Evolutionary conservation across 2,329 filamentous ascomycete species (phyloP).

Genomic region (Fusarium beomiforme): DNA sequence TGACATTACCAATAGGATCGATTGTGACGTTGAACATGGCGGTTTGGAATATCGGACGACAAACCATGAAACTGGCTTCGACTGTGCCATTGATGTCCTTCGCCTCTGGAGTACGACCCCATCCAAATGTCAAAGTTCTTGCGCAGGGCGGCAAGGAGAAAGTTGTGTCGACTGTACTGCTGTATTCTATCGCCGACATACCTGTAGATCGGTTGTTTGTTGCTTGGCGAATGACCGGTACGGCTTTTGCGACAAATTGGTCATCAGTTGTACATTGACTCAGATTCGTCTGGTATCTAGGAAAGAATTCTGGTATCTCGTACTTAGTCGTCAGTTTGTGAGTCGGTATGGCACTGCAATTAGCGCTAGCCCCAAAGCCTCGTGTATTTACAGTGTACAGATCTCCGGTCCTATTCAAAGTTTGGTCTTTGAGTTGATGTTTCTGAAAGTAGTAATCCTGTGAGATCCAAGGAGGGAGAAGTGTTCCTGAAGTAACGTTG

Average conservation of each 20-base stretch:
- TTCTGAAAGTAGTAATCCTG: constrained; percentile 58
- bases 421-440: constrained; percentile 36
- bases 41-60: constrained; percentile 43
- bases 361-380: constrained; percentile 42
- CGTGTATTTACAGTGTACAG: not conserved
- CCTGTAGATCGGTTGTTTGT: not conserved
- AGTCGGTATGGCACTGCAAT: constrained; percentile 31
- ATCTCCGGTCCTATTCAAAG: not conserved
- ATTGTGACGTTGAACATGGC: constrained; percentile 49
- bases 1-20: constrained; percentile 39
- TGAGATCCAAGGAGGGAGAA: constrained; percentile 62
- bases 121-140: constrained; percentile 32
- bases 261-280: not conserved
- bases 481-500: constrained; percentile 55
- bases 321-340: not conserved
- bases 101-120: constrained; percentile 23
- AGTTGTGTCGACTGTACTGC: not conserved
- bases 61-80: constrained; percentile 36
- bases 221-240: not conserved
- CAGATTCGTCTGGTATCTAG: not conserved
- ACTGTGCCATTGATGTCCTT: constrained; percentile 21
- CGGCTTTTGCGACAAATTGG: not conserved
- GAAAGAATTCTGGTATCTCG: not conserved
- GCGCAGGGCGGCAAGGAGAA: constrained; percentile 6
- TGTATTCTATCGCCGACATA: not conserved